These are phyloP conservation scores for Colletotrichum siamense DNA, from an alignment of 2,329 filamentous ascomycete genomes.

Conservation along the genomic window DNA sequence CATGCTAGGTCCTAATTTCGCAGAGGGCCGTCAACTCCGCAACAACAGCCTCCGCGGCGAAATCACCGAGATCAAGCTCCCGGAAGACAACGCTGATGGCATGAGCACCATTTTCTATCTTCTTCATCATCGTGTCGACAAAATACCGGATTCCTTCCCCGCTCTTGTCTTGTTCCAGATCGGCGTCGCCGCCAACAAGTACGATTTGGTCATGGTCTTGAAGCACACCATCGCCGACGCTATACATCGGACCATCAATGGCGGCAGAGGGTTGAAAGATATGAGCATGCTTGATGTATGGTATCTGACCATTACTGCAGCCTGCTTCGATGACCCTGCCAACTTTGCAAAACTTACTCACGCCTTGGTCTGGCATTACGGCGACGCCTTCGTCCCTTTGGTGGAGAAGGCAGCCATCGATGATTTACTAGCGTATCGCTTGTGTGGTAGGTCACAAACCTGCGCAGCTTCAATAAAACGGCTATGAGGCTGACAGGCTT, in stretches of 20 bases:
- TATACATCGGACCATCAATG: not conserved
- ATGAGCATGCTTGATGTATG: not conserved
- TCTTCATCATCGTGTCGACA: not conserved
- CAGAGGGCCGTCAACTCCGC: not conserved
- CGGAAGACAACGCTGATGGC: not conserved
- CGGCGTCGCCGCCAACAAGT: not conserved
- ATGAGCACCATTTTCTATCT: not conserved
- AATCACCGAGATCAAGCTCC: not conserved
- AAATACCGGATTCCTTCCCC: rapidly evolving
- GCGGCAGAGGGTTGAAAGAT: not conserved
- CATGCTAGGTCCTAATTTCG: not conserved
- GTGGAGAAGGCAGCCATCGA: not conserved
- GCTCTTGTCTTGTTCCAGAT: rapidly evolving
- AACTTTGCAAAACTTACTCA: not conserved
- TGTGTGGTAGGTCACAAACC: too few species aligned
- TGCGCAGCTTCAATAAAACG: not conserved
- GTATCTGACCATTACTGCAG: not conserved
- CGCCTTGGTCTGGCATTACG: not conserved
- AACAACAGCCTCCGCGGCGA: not conserved
- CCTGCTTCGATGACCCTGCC: not conserved
- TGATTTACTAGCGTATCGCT: rapidly evolving
- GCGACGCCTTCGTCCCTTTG: not conserved
- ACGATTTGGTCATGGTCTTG: not conserved
- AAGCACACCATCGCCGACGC: not conserved
- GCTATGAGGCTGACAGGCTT: not conserved